These are phyloP conservation scores for Tausonia pullulans DNA, from an alignment of 1,284 basidiomycete genomes.

Conservation along the genomic window DNA sequence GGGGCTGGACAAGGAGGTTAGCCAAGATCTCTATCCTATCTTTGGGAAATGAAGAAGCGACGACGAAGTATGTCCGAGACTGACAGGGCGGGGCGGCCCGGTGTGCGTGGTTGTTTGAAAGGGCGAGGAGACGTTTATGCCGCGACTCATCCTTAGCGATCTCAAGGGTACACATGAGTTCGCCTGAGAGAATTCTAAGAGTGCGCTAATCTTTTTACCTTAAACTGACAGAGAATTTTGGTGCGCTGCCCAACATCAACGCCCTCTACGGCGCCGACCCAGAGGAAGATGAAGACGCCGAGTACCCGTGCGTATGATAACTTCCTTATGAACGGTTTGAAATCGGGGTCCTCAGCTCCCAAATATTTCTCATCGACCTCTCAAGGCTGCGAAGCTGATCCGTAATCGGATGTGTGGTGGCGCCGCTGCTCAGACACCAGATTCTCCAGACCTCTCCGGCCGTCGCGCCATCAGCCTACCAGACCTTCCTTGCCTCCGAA, in stretches of 20 bases:
- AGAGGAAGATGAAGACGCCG: slow-evolving; percentile 23
- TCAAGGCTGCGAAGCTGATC: too few relatives aligned
- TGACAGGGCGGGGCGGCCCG: too few relatives aligned
- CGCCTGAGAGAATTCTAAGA: background rate
- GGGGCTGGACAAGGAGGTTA: slow-evolving; percentile 5
- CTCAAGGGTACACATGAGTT: slow-evolving; percentile 1
- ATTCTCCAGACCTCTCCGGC: background rate
- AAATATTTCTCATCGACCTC: too few relatives aligned
- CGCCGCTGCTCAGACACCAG: background rate
- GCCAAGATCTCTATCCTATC: background rate
- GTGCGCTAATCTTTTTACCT: background rate
- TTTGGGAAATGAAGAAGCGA: too few relatives aligned
- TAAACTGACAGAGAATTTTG: slow-evolving; percentile 9
- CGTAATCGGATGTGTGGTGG: too few relatives aligned
- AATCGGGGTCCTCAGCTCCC: too few relatives aligned
- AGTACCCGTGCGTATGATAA: background rate
- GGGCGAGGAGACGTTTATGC: slow-evolving; percentile 10
- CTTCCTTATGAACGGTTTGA: background rate
- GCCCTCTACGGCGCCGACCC: slow-evolving; percentile 14
- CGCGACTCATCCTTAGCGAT: slow-evolving; percentile 10
- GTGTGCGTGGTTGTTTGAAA: background rate
- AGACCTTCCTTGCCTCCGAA: slow-evolving; percentile 6
- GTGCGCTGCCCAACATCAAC: slow-evolving; percentile 15
- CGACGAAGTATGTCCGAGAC: too few relatives aligned
- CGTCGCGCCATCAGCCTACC: slow-evolving; percentile 10